Evolutionary conservation across 2,329 filamentous ascomycete species (phyloP).

Genomic region (Pseudocercospora eumusae): DNA sequence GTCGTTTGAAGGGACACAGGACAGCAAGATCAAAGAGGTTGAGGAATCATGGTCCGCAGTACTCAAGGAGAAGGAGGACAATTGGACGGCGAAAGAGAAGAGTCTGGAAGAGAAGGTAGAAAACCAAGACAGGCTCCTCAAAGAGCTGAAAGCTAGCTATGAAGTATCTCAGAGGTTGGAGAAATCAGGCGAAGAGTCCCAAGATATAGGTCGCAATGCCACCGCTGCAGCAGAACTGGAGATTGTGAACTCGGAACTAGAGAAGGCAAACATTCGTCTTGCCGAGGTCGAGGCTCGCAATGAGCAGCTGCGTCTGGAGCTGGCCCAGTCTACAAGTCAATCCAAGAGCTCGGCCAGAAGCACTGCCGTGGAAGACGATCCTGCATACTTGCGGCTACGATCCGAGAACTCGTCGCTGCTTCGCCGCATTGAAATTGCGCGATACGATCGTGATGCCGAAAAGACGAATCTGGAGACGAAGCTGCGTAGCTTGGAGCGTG

Average conservation of each 20-base stretch:
- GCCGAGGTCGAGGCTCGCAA: slow-evolving; percentile 93
- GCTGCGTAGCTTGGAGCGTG: slow-evolving; percentile 76
- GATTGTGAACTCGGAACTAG: slow-evolving; percentile 86
- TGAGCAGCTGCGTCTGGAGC: slow-evolving; percentile 84
- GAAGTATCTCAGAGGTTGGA: slow-evolving; percentile 91
- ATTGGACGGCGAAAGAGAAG: slow-evolving; percentile 94
- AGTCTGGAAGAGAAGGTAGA: slow-evolving; percentile 89
- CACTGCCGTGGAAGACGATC: slow-evolving; percentile 79
- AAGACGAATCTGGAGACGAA: slow-evolving; percentile 75
- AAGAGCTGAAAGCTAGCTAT: slow-evolving; percentile 94
- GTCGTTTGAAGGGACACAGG: slow-evolving; percentile 73
- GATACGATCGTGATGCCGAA: slow-evolving; percentile 80
- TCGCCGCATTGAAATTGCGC: slow-evolving; percentile 78
- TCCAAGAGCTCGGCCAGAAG: slow-evolving; percentile 60
- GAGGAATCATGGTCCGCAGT: slow-evolving; percentile 89
- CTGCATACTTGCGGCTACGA: slow-evolving; percentile 79
- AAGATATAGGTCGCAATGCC: slow-evolving; percentile 58
- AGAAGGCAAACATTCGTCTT: slow-evolving; percentile 81
- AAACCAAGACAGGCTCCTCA: slow-evolving; percentile 86
- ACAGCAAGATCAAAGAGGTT: slow-evolving; percentile 81
- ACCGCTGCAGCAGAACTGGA: slow-evolving; percentile 89
- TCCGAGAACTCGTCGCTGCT: slow-evolving; percentile 92
- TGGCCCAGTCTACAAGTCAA: slow-evolving; percentile 83
- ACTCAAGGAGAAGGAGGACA: slow-evolving; percentile 88
- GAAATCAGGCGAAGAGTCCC: slow-evolving; percentile 64